phyloP scores from a whole-genome alignment of 192 early-diverging fungal genomes.

The Backusella tarrabulga region DNA sequence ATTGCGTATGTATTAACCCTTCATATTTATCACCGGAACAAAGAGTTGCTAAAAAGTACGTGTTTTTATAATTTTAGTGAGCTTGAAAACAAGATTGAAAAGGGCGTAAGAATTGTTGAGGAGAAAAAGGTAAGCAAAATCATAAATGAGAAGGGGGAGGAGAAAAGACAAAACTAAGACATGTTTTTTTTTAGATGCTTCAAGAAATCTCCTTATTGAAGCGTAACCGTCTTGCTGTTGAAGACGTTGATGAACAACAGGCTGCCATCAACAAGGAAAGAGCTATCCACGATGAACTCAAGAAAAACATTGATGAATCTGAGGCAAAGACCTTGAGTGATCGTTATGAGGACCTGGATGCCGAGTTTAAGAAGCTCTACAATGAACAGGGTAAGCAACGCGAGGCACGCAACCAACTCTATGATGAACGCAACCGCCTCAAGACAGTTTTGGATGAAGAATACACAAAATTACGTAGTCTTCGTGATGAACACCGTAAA shows the following conservation, averaged over 20 bases:
- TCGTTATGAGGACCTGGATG: conserved; percentile 70
- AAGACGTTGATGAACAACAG: conserved; percentile 57
- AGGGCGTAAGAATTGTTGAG: conserved; percentile 80
- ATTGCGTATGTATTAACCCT: conserved; percentile 61
- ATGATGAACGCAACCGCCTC: conserved; percentile 68
- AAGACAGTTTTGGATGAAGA: conserved; percentile 70
- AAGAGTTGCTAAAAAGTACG: not conserved
- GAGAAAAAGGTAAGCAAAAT: conserved; percentile 64
- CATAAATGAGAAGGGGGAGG: not conserved
- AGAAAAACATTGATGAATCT: conserved; percentile 63
- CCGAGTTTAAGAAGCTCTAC: conserved; percentile 67
- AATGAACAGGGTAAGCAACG: conserved; percentile 58
- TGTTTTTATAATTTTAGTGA: conserved; percentile 41
- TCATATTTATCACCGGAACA: not conserved
- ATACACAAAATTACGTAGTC: conserved; percentile 61
- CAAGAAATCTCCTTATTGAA: conserved; percentile 80
- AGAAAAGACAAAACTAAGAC: too few species aligned
- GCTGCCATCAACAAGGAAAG: conserved; percentile 54
- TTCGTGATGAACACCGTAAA: conserved; percentile 70
- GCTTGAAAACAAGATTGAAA: conserved; percentile 75
- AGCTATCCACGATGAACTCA: conserved; percentile 62
- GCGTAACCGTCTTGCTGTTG: conserved; percentile 69
- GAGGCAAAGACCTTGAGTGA: conserved; percentile 63
- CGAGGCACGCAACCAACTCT: conserved; percentile 65
- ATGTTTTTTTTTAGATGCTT: conserved; percentile 50